Evolutionary conservation across 257 asterid genomes (phyloP).

Genomic region (Petunia axillaris): DNA sequence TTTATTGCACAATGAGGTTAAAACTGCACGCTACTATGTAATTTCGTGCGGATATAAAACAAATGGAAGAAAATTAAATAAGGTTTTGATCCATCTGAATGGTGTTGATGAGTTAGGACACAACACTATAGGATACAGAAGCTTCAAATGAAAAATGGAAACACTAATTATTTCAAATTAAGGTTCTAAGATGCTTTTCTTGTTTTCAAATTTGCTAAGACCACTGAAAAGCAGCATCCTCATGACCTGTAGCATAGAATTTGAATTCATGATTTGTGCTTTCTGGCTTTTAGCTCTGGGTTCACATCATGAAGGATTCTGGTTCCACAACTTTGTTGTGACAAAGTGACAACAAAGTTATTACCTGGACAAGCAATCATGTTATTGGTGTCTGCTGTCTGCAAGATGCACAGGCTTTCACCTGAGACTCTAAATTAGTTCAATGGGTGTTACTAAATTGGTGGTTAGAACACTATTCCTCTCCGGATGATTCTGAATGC

Average conservation of each 20-base stretch:
- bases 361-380: not conserved
- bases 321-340: not conserved
- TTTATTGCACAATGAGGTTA: not conserved
- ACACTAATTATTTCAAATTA: not conserved
- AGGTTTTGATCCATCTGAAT: not conserved
- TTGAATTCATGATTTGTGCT: not conserved
- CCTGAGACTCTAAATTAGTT: not conserved
- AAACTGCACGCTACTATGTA: not conserved
- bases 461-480: not conserved
- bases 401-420: not conserved
- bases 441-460: not conserved
- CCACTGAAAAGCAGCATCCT: not conserved
- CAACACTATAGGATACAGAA: not conserved
- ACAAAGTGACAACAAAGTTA: not conserved
- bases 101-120: not conserved
- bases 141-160: not conserved
- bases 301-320: not conserved
- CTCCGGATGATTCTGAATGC: not conserved
- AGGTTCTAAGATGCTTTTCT: not conserved
- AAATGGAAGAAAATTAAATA: not conserved
- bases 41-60: not conserved
- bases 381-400: not conserved
- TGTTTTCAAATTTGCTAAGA: not conserved
- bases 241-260: not conserved
- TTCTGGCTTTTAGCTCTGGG: not conserved